These are phyloP conservation scores for Russula sp. DNA, from an alignment of 768 basidiomycete species.

Conservation along the genomic window DNA sequence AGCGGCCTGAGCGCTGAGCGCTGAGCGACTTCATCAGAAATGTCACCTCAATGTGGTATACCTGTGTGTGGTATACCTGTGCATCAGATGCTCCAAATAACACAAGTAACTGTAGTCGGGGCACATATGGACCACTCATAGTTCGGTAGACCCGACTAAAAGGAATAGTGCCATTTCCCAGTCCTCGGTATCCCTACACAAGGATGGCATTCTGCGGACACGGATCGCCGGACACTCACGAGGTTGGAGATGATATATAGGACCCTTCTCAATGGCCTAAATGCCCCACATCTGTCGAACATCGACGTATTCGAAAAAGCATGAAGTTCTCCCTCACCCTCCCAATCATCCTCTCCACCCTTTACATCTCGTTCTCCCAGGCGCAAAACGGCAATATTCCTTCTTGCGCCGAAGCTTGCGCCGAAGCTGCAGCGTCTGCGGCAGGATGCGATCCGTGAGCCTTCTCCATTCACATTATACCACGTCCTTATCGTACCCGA, in stretches of 20 bases:
- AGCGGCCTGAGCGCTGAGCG: too few relatives aligned
- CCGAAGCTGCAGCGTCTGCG: neutral
- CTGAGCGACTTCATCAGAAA: neutral
- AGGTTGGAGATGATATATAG: constrained; percentile 8
- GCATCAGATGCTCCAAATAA: neutral
- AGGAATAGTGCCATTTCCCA: neutral
- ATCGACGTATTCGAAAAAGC: neutral
- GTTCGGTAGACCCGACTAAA: neutral
- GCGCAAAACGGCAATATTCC: neutral
- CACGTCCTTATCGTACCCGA: neutral
- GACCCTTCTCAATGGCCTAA: neutral
- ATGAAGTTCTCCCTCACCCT: neutral
- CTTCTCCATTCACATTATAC: neutral
- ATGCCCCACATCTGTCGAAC: neutral
- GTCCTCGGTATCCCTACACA: neutral
- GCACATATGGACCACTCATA: too few relatives aligned
- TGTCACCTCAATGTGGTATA: neutral
- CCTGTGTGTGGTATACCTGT: too few relatives aligned
- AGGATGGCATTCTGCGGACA: neutral
- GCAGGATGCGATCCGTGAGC: constrained; percentile 3
- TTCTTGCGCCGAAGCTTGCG: neutral
- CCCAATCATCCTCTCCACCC: neutral
- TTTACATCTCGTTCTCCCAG: neutral
- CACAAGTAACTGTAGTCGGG: neutral
- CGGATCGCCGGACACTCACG: neutral